phyloP scores from a whole-genome alignment of 306 rosid species.

The Vicia villosa region DNA sequence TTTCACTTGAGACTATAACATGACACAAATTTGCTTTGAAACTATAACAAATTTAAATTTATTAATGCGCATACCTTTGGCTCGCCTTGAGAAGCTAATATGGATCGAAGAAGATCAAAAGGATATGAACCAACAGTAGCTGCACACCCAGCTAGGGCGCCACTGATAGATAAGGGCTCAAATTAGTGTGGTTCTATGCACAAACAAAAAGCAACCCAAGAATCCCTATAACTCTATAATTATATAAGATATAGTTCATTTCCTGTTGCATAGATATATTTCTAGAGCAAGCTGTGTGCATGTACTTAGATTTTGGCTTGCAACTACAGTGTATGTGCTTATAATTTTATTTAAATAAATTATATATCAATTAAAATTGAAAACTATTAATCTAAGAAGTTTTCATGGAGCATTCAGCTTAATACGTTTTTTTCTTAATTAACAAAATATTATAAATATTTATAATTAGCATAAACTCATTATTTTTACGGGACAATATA shows the following conservation, averaged over 20 bases:
- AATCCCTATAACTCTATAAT: slow-evolving; percentile 30
- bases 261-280: not conserved
- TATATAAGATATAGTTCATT: not conserved
- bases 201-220: slow-evolving; percentile 32
- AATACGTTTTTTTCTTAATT: no score
- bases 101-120: slow-evolving; percentile 91
- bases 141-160: slow-evolving; percentile 91
- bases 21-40: no score
- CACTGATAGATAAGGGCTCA: slow-evolving; percentile 94
- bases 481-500: no score
- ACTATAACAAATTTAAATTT: no score
- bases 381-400: no score
- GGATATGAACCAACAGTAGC: slow-evolving; percentile 97
- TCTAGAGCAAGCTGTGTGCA: not conserved
- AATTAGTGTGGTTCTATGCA: slow-evolving; percentile 77
- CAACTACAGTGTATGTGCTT: no score
- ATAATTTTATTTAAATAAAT: no score
- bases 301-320: not conserved
- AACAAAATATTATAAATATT: no score
- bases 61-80: no score
- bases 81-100: slow-evolving; percentile 97
- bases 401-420: no score
- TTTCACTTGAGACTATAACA: not conserved
- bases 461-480: no score
- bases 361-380: no score